Conservation (phyloP, 345 rosid genomes). For the Mangifera indica region DNA sequence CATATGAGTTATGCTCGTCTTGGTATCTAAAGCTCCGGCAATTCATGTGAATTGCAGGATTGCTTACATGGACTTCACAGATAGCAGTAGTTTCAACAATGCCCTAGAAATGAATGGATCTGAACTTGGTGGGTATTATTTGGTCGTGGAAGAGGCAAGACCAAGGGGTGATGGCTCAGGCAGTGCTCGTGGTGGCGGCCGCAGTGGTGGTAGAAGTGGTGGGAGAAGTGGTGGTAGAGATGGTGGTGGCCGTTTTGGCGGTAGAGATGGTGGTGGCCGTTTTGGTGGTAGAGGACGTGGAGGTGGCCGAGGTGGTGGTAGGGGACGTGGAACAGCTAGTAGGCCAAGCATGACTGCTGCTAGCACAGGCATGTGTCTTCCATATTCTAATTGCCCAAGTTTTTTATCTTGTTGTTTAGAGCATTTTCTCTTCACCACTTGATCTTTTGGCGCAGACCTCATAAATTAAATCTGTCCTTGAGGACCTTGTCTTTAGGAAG, state of each 20-base stretch:
- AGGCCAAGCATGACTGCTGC: conserved; percentile 40
- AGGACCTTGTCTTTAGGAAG: too few relatives aligned
- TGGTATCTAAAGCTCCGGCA: background rate
- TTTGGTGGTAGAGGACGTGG: conserved; percentile 41
- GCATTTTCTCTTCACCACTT: background rate
- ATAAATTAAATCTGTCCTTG: too few relatives aligned
- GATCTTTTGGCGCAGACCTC: background rate
- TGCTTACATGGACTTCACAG: conserved; percentile 67
- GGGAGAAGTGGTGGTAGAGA: conserved; percentile 37
- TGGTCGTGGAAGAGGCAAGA: conserved; percentile 70
- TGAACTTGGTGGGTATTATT: conserved; percentile 42
- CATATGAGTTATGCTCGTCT: background rate
- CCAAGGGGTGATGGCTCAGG: conserved; percentile 42
- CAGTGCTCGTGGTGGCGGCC: conserved; percentile 30
- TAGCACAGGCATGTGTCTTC: conserved; percentile 28
- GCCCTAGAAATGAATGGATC: conserved; percentile 63
- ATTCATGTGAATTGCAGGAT: conserved; percentile 39
- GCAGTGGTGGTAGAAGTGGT: conserved; percentile 40
- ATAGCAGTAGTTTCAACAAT: conserved; percentile 42
- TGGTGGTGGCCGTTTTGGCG: conserved; percentile 31
- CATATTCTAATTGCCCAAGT: background rate
- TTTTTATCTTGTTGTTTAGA: background rate
- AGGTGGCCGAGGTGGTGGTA: conserved; percentile 28
- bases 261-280: conserved; percentile 33
- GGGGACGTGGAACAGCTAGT: conserved; percentile 48